Percentiles rank a stretch among this genome's conserved stretches.
Evolutionary conservation across 2,329 filamentous ascomycete species (phyloP).

Genomic region (Stenocarpella maydis): DNA sequence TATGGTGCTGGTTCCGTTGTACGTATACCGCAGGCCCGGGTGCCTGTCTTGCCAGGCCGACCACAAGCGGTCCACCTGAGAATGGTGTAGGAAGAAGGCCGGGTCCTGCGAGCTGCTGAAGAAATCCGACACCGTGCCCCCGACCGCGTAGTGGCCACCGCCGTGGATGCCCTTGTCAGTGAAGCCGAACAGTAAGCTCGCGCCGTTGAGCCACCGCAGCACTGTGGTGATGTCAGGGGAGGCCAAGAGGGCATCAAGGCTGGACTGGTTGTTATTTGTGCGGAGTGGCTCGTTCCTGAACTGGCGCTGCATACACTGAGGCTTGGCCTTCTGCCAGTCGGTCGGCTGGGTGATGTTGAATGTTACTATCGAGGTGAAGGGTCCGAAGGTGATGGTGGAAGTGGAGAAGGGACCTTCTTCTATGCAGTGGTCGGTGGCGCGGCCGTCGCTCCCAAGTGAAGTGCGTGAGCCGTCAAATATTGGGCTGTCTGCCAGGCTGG

Average conservation of each 20-base stretch:
- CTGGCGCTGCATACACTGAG: conserved; percentile 29
- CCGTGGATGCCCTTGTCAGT: conserved; percentile 29
- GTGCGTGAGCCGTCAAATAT: conserved; percentile 28
- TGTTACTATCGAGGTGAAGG: conserved; percentile 35
- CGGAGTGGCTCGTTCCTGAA: conserved; percentile 29
- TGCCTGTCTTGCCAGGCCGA: conserved; percentile 36
- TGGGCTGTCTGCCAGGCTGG: conserved; percentile 19
- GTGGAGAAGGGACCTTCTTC: conserved; percentile 40
- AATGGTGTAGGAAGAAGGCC: conserved; percentile 47
- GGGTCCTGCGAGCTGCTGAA: conserved; percentile 40
- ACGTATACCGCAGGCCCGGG: conserved; percentile 22
- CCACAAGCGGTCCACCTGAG: conserved; percentile 41
- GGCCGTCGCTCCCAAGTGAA: conserved; percentile 32
- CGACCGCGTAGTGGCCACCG: conserved; percentile 25
- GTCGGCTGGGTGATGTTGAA: conserved; percentile 34
- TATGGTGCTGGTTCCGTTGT: conserved; percentile 29
- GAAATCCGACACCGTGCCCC: conserved; percentile 21
- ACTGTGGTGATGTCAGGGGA: conserved; percentile 34
- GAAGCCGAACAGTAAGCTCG: conserved; percentile 14
- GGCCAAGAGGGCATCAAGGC: conserved; percentile 36
- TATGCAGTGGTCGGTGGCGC: conserved; percentile 37
- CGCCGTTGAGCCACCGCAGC: conserved; percentile 33
- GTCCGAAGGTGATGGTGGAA: conserved; percentile 37
- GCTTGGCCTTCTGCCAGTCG: conserved; percentile 27
- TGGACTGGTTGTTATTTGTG: conserved; percentile 32